Conservation (phyloP, 306 rosid species). For the Cucumis cinereus region DNA sequence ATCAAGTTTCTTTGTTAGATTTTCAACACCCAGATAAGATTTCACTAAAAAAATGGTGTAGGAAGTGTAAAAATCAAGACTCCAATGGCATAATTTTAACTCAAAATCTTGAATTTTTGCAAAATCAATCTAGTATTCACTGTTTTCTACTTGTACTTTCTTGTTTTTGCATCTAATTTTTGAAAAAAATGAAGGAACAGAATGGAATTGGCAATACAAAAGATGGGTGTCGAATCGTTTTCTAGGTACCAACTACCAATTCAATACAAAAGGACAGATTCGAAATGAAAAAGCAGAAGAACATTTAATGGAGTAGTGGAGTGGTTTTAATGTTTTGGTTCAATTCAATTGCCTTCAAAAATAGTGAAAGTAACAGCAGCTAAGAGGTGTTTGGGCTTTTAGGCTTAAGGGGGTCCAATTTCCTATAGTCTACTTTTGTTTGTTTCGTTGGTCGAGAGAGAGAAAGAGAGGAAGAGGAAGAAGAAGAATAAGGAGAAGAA, state of each 20-base stretch:
- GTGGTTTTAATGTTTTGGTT: background rate
- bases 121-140: background rate
- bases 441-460: background rate
- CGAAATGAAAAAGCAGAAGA: background rate
- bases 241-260: conserved; percentile 7
- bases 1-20: background rate
- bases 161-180: background rate
- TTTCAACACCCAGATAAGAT: background rate
- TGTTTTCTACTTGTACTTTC: background rate
- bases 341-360: background rate
- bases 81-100: background rate
- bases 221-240: conserved; percentile 1
- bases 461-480: background rate
- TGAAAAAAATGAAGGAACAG: background rate
- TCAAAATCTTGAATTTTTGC: background rate
- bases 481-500: background rate
- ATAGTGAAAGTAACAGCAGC: background rate
- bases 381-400: background rate
- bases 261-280: conserved; percentile 5
- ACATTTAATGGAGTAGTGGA: conserved; percentile 2
- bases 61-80: background rate
- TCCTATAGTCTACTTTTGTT: background rate
- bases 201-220: background rate
- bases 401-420: background rate
- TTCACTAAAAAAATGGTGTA: background rate